A percentile compares a stretch with the other conserved stretches of the same genome.
Conservation (phyloP, 2,329 filamentous ascomycete species). For the Aspergillus hiratsukae region DNA sequence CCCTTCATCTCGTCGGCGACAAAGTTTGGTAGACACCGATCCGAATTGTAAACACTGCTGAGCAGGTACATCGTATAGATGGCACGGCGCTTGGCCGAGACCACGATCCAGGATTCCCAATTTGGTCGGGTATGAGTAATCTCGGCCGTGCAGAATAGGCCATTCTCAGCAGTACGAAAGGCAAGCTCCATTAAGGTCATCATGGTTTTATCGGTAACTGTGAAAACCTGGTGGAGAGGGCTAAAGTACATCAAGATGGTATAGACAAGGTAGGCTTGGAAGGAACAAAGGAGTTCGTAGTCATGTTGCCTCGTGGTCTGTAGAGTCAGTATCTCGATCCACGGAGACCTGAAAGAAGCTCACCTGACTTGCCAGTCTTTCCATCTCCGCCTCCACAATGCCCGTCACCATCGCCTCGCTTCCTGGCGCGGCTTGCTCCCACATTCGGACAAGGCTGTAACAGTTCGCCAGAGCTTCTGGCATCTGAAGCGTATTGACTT, state of each 20-base stretch:
- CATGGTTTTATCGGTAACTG: constrained; percentile 42
- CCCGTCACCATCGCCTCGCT: constrained; percentile 22
- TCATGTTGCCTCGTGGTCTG: constrained; percentile 9
- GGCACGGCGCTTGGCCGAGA: constrained; percentile 50
- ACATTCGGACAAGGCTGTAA: constrained; percentile 25
- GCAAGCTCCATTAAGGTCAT: constrained; percentile 51
- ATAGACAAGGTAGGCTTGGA: constrained; percentile 55
- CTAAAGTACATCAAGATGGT: constrained; percentile 47
- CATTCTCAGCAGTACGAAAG: constrained; percentile 34
- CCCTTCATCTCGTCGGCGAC: constrained; percentile 47
- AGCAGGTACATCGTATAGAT: constrained; percentile 53
- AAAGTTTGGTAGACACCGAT: constrained; percentile 45
- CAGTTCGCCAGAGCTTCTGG: constrained; percentile 21
- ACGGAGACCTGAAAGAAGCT: background rate
- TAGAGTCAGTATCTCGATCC: background rate
- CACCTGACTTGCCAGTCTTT: constrained; percentile 16
- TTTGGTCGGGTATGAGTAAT: constrained; percentile 34
- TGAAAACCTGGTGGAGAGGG: constrained; percentile 16
- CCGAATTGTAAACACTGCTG: constrained; percentile 45
- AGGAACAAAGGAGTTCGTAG: constrained; percentile 39
- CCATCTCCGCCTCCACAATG: constrained; percentile 24
- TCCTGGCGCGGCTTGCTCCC: constrained; percentile 20
- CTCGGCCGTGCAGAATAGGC: constrained; percentile 46
- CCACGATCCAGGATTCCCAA: constrained; percentile 54
- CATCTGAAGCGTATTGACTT: constrained; percentile 8